These are phyloP conservation scores for Paraphoma sp. DNA, from an alignment of 2,329 filamentous ascomycete species.

Conservation along the genomic window DNA sequence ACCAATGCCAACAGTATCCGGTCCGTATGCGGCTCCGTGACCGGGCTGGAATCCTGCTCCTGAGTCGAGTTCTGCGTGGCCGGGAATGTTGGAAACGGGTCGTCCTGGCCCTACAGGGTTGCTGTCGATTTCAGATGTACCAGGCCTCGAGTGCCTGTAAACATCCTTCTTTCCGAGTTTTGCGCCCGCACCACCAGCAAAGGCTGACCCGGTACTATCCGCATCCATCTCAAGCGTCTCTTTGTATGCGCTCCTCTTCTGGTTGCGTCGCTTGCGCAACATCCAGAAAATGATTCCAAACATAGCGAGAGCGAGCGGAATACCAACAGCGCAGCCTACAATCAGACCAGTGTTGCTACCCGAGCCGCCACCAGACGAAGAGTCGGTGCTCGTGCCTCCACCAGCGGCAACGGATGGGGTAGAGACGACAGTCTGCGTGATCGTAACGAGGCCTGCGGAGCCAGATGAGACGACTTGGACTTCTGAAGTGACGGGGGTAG, in stretches of 20 bases:
- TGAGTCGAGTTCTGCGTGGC: constrained; percentile 38
- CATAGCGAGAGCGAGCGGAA: constrained; percentile 42
- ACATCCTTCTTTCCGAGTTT: constrained; percentile 29
- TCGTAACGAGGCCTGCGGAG: constrained; percentile 28
- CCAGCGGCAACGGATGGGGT: constrained; percentile 16
- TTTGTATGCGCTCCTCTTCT: constrained; percentile 25
- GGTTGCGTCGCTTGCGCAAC: constrained; percentile 37
- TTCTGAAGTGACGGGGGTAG: constrained; percentile 30
- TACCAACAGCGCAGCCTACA: constrained; percentile 45
- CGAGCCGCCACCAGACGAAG: constrained; percentile 11
- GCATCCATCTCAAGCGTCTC: constrained; percentile 19
- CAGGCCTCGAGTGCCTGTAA: constrained; percentile 18
- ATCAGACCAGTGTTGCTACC: constrained; percentile 38
- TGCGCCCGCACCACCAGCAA: constrained; percentile 31
- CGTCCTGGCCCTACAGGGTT: constrained; percentile 36
- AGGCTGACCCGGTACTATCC: constrained; percentile 15
- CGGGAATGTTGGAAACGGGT: constrained; percentile 33
- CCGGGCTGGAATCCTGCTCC: constrained; percentile 35
- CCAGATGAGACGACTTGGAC: constrained; percentile 32
- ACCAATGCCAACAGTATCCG: constrained; percentile 40
- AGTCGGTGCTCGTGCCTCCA: background rate
- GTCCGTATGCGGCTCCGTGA: constrained; percentile 28
- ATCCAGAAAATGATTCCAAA: constrained; percentile 40
- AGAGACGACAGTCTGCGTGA: constrained; percentile 26
- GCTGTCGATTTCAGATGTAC: constrained; percentile 37